Conservation (phyloP, 2,329 filamentous ascomycete genomes). For the Teratosphaeria destructans region DNA sequence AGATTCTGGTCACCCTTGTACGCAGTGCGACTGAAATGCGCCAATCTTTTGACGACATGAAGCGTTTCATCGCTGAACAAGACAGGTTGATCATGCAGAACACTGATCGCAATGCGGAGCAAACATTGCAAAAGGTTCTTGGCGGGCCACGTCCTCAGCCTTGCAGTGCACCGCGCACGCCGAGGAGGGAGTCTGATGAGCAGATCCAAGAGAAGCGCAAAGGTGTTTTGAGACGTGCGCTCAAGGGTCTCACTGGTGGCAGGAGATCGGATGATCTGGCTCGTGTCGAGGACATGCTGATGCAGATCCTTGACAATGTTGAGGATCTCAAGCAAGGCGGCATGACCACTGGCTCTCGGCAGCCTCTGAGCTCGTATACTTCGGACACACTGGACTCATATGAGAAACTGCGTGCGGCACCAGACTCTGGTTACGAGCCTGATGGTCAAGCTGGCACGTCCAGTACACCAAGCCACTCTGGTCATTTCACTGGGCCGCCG, state of each 20-base stretch:
- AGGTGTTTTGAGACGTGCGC: conserved; percentile 86
- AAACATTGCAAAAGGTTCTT: conserved; percentile 70
- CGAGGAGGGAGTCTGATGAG: conserved; percentile 44
- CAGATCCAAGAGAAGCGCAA: conserved; percentile 62
- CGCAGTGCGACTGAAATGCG: conserved; percentile 94
- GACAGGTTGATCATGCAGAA: conserved; percentile 81
- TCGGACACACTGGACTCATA: conserved; percentile 52
- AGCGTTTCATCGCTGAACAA: conserved; percentile 79
- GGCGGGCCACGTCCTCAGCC: conserved; percentile 80
- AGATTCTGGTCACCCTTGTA: conserved; percentile 89
- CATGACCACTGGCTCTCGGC: conserved; percentile 7
- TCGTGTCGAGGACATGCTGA: conserved; percentile 46
- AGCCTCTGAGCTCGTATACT: conserved; percentile 18
- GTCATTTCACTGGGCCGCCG: conserved; percentile 43
- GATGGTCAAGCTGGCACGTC: conserved; percentile 70
- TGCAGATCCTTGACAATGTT: conserved; percentile 84
- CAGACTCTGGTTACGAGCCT: conserved; percentile 68
- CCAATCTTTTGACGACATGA: conserved; percentile 90
- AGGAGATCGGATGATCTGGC: conserved; percentile 69
- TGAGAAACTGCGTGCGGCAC: conserved; percentile 59
- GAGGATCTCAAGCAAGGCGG: conserved; percentile 48
- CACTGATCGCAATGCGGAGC: conserved; percentile 79
- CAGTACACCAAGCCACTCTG: conserved; percentile 64
- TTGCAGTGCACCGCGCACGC: conserved; percentile 47
- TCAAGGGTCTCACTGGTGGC: conserved; percentile 70